These are phyloP conservation scores for Lentinula novae-zelandiae DNA, from an alignment of 1,284 basidiomycete genomes.

Conservation along the genomic window DNA sequence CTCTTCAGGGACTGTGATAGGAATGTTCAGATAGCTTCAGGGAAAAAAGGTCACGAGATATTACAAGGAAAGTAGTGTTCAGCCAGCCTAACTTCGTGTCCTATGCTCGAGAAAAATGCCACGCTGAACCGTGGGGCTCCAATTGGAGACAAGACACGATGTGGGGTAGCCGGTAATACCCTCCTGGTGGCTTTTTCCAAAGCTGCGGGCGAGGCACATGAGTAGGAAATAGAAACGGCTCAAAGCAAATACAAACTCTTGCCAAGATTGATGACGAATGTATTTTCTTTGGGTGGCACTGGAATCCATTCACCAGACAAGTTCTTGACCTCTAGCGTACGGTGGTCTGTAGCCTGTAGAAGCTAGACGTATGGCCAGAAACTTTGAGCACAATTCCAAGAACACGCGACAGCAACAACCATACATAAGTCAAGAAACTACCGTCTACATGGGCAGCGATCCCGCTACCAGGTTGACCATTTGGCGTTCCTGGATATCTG, in stretches of 20 bases:
- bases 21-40: neutral
- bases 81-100: conserved; percentile 25
- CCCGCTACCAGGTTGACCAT: conserved; percentile 20
- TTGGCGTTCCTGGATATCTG: conserved; percentile 14
- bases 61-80: conserved; percentile 16
- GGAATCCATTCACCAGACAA: conserved; percentile 45
- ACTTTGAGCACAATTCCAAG: neutral
- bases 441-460: conserved; percentile 40
- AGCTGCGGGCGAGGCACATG: conserved; percentile 18
- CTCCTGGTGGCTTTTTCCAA: conserved; percentile 36
- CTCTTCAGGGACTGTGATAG: conserved; percentile 23
- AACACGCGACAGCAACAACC: conserved; percentile 1
- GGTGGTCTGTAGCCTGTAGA: conserved; percentile 38
- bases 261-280: conserved; percentile 54
- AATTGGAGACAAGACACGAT: conserved; percentile 35
- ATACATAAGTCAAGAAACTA: conserved; percentile 37
- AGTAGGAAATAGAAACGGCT: neutral
- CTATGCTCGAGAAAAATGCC: conserved; percentile 40
- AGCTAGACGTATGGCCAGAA: conserved; percentile 23
- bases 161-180: conserved; percentile 35
- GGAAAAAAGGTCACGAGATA: neutral
- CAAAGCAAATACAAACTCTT: conserved; percentile 26
- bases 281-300: conserved; percentile 43
- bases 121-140: conserved; percentile 34
- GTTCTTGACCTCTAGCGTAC: conserved; percentile 40